These are phyloP conservation scores for Tylopilus sp. DNA, from an alignment of 768 basidiomycete species.

Conservation along the genomic window DNA sequence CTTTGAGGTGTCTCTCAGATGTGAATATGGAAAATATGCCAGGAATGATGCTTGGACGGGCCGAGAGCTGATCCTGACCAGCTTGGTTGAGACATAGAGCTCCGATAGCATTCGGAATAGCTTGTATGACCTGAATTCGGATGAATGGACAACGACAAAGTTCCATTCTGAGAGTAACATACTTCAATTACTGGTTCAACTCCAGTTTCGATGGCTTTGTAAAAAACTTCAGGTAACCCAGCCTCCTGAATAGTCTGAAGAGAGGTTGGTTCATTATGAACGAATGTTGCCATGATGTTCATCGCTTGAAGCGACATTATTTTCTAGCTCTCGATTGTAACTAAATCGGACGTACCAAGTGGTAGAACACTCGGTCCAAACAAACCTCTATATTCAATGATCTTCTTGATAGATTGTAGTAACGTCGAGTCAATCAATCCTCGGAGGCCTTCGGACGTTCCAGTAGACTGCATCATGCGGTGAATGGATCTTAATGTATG, in stretches of 20 bases:
- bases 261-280: conserved; percentile 98
- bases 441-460: conserved; percentile 89
- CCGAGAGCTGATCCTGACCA: conserved; percentile 77
- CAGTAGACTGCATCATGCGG: conserved; percentile 95
- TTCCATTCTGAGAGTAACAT: conserved; percentile 6
- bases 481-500: conserved; percentile 89
- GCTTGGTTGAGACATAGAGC: conserved; percentile 92
- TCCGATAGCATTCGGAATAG: conserved; percentile 93
- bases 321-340: neutral
- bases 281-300: conserved; percentile 94
- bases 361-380: conserved; percentile 89
- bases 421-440: conserved; percentile 91
- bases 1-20: conserved; percentile 76
- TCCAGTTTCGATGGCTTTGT: conserved; percentile 77
- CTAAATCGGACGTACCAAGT: conserved; percentile 52
- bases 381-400: conserved; percentile 75
- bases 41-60: conserved; percentile 78
- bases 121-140: conserved; percentile 70
- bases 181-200: conserved; percentile 90
- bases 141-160: neutral
- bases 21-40: conserved; percentile 85
- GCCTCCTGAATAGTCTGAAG: conserved; percentile 90
- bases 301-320: conserved; percentile 47
- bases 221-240: conserved; percentile 85
- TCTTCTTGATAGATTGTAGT: conserved; percentile 79